A percentile compares a stretch with the other conserved stretches of the same genome.
phyloP scores from a whole-genome alignment of 1,284 basidiomycete genomes.

The Ustilago esculenta region DNA sequence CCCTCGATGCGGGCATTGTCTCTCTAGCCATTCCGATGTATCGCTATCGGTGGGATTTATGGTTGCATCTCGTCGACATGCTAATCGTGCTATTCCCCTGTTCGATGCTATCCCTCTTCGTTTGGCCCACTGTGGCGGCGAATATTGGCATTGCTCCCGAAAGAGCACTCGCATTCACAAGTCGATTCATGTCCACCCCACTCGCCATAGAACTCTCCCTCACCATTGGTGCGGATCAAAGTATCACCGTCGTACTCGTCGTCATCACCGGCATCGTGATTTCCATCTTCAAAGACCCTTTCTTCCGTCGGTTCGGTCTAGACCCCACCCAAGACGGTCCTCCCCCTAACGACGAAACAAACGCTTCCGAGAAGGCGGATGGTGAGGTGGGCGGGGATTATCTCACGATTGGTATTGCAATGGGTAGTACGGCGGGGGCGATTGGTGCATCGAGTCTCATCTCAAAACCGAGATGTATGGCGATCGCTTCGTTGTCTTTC shows the following conservation, averaged over 20 bases:
- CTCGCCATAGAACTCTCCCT: conserved; percentile 56
- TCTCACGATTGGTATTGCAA: conserved; percentile 53
- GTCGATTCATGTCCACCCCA: conserved; percentile 57
- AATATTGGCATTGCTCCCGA: conserved; percentile 44
- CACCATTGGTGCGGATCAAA: conserved; percentile 55
- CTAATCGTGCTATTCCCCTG: conserved; percentile 48
- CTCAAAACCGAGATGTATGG: conserved; percentile 51
- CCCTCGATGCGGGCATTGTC: conserved; percentile 59
- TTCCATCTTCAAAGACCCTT: conserved; percentile 57
- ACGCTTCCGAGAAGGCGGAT: not conserved
- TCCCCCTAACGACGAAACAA: not conserved
- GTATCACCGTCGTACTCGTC: conserved; percentile 58
- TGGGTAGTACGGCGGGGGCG: conserved; percentile 57
- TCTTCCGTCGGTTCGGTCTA: conserved; percentile 48
- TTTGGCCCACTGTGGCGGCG: conserved; percentile 47
- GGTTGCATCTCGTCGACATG: conserved; percentile 42
- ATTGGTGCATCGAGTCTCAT: conserved; percentile 56
- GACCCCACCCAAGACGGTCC: conserved; percentile 18
- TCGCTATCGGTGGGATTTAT: conserved; percentile 53
- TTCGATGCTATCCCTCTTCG: conserved; percentile 45
- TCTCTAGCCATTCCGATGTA: conserved; percentile 60
- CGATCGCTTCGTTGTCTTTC: conserved; percentile 50
- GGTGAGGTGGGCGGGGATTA: conserved; percentile 25
- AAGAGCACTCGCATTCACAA: conserved; percentile 47
- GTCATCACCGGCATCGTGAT: conserved; percentile 60